Evolutionary conservation across 805 yeast species (phyloP), one percentile per base, ranked within the genome.

Genomic region (Kuraishia piskuri): DNA sequence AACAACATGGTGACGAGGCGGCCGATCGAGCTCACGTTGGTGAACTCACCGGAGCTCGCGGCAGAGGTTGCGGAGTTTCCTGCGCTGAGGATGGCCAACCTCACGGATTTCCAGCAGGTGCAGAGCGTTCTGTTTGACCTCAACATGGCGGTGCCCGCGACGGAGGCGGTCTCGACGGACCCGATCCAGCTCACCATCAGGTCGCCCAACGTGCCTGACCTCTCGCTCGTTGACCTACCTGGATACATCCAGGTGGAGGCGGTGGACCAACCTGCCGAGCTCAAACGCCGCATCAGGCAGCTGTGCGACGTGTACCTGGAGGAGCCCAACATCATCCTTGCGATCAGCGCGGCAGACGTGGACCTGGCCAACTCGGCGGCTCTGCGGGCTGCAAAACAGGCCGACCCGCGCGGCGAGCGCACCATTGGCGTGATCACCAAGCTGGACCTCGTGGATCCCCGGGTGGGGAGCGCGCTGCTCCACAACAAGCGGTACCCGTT

Each of bases 191-290:
- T 94, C 49, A 88, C 95, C 1, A 88, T 94, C 48, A 86, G 84
- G 68, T 92, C 98, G 1, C 95, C 98, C 3, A 71, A 70, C 54
- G 96, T 92, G 6, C 95, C 99, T 0, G 99, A 95, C 70, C 74
- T 94, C 53, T 89, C 97, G 0, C 72, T 94, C 58, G 96, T 95
- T 20, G 99, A 94, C 73, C 74, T 94, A 55, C 99, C 99, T 0
- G 99, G 99, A 8, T 94, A 94, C 66, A 95, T 94, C 58, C 99
- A 94, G 68, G 83, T 94, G 4, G 96, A 94, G 65, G 95, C 98
- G 2, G 91, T 95, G 1, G 98, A 92, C 67, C 99, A 94, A 69
- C 99, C 99, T 0, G 69, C 77, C 3, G 88, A 84, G 54, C 76
- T 94, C 56, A 92, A 92, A 63, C 76, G 78, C 26, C 88, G 84